phyloP scores from a whole-genome alignment of 768 basidiomycete genomes.

The Lyophyllum semitale region DNA sequence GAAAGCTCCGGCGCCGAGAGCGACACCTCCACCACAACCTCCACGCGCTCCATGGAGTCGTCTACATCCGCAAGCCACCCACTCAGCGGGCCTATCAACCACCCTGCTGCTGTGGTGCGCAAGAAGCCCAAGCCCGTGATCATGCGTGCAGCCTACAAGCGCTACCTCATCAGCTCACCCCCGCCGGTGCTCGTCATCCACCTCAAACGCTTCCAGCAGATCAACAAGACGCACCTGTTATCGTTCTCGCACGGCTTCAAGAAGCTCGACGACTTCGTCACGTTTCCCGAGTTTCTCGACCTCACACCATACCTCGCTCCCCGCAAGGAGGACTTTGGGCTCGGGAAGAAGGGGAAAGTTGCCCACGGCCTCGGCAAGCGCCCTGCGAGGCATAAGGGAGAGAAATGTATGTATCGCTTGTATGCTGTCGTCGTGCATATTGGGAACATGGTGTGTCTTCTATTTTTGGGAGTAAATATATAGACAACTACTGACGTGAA shows the following conservation, averaged over 20 bases:
- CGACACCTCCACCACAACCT: slow-evolving; percentile 36
- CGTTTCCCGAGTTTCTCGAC: slow-evolving; percentile 88
- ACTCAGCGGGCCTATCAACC: neutral
- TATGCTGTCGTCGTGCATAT: slow-evolving; percentile 88
- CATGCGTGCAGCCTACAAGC: slow-evolving; percentile 86
- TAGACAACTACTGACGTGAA: slow-evolving; percentile 7
- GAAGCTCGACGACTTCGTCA: slow-evolving; percentile 89
- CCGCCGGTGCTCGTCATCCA: slow-evolving; percentile 92
- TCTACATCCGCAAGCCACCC: slow-evolving; percentile 8
- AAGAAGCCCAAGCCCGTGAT: slow-evolving; percentile 58
- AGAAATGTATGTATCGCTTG: slow-evolving; percentile 62
- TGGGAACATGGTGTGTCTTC: slow-evolving; percentile 73
- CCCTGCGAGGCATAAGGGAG: slow-evolving; percentile 20
- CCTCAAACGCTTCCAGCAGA: slow-evolving; percentile 92
- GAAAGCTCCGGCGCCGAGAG: slow-evolving; percentile 48
- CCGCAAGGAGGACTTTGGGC: slow-evolving; percentile 66
- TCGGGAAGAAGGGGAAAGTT: slow-evolving; percentile 36
- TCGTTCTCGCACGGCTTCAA: slow-evolving; percentile 75
- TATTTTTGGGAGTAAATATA: neutral
- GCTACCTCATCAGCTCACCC: slow-evolving; percentile 84
- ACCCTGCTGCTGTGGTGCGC: slow-evolving; percentile 5
- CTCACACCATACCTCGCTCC: slow-evolving; percentile 87
- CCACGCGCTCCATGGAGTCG: slow-evolving; percentile 17
- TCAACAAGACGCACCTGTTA: slow-evolving; percentile 59
- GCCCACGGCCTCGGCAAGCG: neutral